phyloP scores from a whole-genome alignment of 2,329 filamentous ascomycete species.

The Coleophoma crateriformis region DNA sequence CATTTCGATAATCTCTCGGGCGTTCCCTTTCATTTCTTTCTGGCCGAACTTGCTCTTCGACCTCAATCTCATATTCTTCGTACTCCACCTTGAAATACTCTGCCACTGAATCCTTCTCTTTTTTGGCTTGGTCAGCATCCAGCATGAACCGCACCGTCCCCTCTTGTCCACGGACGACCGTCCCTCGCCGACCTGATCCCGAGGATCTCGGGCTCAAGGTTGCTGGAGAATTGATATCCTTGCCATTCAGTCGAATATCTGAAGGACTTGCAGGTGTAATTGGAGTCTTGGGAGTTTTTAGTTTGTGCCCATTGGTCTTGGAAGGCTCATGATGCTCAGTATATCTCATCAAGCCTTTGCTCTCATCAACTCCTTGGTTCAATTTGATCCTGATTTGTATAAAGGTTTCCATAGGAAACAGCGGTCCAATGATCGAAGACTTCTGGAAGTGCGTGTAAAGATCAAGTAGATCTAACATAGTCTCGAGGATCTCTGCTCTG shows the following conservation, averaged over 20 bases:
- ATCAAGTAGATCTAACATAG: slow-evolving; percentile 83
- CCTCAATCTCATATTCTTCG: slow-evolving; percentile 72
- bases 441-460: slow-evolving; percentile 82
- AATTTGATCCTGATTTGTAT: slow-evolving; percentile 82
- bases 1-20: slow-evolving; percentile 8
- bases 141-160: slow-evolving; percentile 88
- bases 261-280: slow-evolving; percentile 27
- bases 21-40: slow-evolving; percentile 11
- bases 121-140: slow-evolving; percentile 67
- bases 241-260: slow-evolving; percentile 23
- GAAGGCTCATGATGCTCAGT: slow-evolving; percentile 46
- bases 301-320: slow-evolving; percentile 25
- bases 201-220: slow-evolving; percentile 24
- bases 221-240: slow-evolving; percentile 20
- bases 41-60: slow-evolving; percentile 51
- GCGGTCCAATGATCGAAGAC: slow-evolving; percentile 66
- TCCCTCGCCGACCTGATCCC: slow-evolving; percentile 17
- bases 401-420: slow-evolving; percentile 70
- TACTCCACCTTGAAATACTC: slow-evolving; percentile 69
- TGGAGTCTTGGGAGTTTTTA: slow-evolving; percentile 27
- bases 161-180: slow-evolving; percentile 40
- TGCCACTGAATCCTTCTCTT: slow-evolving; percentile 63
- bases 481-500: slow-evolving; percentile 58
- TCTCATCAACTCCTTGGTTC: slow-evolving; percentile 71
- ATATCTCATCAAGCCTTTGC: slow-evolving; percentile 55